phyloP scores from a whole-genome alignment of 2,329 filamentous ascomycete genomes.

The Trichothecium roseum region DNA sequence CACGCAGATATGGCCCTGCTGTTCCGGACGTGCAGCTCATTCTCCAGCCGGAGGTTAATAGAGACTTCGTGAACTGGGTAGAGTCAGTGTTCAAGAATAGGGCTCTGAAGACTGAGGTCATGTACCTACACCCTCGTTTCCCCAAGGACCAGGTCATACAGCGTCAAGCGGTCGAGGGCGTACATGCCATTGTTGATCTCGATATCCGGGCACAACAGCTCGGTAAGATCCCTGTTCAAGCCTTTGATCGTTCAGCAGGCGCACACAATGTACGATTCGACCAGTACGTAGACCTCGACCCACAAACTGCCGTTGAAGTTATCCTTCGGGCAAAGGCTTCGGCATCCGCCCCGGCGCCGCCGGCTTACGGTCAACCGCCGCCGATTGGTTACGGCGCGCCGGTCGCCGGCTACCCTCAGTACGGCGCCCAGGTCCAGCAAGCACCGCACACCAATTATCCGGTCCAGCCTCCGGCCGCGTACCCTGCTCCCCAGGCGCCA shows the following conservation, averaged over 20 bases:
- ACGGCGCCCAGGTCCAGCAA: constrained; percentile 17
- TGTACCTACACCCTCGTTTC: constrained; percentile 69
- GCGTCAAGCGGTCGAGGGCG: constrained; percentile 78
- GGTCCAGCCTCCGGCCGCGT: constrained; percentile 16
- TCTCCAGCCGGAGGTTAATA: constrained; percentile 64
- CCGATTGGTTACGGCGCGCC: constrained; percentile 9
- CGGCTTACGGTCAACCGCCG: constrained; percentile 18
- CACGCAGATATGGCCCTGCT: constrained; percentile 60
- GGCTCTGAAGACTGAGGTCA: constrained; percentile 65
- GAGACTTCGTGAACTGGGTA: constrained; percentile 75
- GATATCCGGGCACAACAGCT: constrained; percentile 57
- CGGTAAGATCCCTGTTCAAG: constrained; percentile 68
- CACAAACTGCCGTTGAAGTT: constrained; percentile 68
- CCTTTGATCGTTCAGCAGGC: constrained; percentile 75
- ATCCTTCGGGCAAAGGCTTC: constrained; percentile 58
- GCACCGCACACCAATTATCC: constrained; percentile 8
- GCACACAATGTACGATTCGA: constrained; percentile 70
- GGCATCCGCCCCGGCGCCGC: constrained; percentile 16
- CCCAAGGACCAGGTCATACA: constrained; percentile 71
- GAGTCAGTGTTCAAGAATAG: constrained; percentile 64
- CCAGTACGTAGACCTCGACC: constrained; percentile 77
- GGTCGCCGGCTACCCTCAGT: constrained; percentile 18
- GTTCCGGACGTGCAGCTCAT: constrained; percentile 88
- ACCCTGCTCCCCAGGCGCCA: constrained; percentile 22
- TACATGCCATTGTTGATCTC: constrained; percentile 73